phyloP scores from a whole-genome alignment of 306 rosid species.

The Vigna reflexopilosa region DNA sequence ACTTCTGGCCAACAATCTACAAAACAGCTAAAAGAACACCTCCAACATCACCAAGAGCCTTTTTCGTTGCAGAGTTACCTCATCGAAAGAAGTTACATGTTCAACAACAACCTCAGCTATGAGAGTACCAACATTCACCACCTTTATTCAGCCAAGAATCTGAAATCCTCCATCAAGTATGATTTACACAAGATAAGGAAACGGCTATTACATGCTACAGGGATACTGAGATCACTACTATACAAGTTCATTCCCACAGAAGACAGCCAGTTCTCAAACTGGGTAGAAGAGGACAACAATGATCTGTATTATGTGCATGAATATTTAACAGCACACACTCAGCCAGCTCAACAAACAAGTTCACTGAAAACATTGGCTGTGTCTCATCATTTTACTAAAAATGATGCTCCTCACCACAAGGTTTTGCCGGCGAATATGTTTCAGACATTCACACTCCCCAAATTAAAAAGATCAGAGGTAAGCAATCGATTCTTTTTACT shows the following conservation, averaged over 20 bases:
- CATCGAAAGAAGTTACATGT: constrained; percentile 51
- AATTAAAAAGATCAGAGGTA: constrained; percentile 49
- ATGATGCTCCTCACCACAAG: constrained; percentile 33
- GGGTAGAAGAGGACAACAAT: constrained; percentile 27
- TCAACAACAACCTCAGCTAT: constrained; percentile 44
- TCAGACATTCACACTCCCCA: constrained; percentile 47
- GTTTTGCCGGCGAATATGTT: constrained; percentile 30
- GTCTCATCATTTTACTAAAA: constrained; percentile 14
- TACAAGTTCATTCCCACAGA: constrained; percentile 43
- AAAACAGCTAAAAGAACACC: constrained; percentile 50
- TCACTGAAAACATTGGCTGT: constrained; percentile 19
- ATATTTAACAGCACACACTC: neutral
- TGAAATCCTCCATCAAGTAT: constrained; percentile 23
- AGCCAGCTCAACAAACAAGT: constrained; percentile 4
- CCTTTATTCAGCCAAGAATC: constrained; percentile 44
- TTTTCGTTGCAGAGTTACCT: constrained; percentile 46
- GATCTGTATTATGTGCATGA: constrained; percentile 24
- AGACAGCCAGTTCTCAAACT: constrained; percentile 31
- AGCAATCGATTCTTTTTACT: neutral
- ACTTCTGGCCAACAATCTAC: constrained; percentile 41
- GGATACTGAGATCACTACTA: constrained; percentile 39
- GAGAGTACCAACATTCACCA: neutral
- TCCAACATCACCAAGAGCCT: constrained; percentile 56
- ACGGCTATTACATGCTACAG: constrained; percentile 40
- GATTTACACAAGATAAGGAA: constrained; percentile 36